Conservation (phyloP, 768 basidiomycete genomes). For the Trametes sanguinea region DNA sequence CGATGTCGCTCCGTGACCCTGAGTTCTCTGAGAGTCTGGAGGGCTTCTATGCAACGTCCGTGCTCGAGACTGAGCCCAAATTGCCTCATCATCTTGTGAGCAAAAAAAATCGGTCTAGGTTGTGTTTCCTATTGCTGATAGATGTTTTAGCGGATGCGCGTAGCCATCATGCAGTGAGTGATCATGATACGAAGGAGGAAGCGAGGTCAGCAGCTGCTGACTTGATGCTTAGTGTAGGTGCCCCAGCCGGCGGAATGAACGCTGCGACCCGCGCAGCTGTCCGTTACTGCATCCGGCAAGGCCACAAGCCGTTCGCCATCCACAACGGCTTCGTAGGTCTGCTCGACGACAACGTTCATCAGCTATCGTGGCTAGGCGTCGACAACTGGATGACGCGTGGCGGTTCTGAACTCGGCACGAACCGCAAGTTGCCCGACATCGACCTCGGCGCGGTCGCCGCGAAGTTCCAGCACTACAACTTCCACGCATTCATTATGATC, state of each 20-base stretch:
- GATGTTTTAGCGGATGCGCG: conserved; percentile 61
- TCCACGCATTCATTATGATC: conserved; percentile 84
- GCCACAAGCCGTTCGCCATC: conserved; percentile 89
- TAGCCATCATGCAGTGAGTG: conserved; percentile 83
- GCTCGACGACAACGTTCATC: conserved; percentile 82
- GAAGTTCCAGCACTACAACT: conserved; percentile 82
- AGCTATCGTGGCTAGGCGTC: conserved; percentile 94
- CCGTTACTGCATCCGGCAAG: conserved; percentile 89
- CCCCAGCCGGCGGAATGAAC: conserved; percentile 99
- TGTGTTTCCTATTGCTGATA: background rate
- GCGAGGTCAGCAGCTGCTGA: background rate
- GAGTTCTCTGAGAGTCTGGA: conserved; percentile 88
- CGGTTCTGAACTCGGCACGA: conserved; percentile 97
- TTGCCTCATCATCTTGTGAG: conserved; percentile 37
- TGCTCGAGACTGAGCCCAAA: conserved; percentile 44
- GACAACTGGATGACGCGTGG: conserved; percentile 96
- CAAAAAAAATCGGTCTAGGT: background rate
- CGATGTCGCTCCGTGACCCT: conserved; percentile 85
- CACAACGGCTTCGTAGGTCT: conserved; percentile 97
- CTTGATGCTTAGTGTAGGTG: conserved; percentile 68
- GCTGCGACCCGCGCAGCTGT: conserved; percentile 94
- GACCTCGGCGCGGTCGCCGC: conserved; percentile 89
- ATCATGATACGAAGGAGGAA: too few species aligned
- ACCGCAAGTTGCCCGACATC: conserved; percentile 81
- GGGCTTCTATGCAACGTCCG: conserved; percentile 80